Conservation (phyloP, 257 asterid genomes). For the Solanum piurae region DNA sequence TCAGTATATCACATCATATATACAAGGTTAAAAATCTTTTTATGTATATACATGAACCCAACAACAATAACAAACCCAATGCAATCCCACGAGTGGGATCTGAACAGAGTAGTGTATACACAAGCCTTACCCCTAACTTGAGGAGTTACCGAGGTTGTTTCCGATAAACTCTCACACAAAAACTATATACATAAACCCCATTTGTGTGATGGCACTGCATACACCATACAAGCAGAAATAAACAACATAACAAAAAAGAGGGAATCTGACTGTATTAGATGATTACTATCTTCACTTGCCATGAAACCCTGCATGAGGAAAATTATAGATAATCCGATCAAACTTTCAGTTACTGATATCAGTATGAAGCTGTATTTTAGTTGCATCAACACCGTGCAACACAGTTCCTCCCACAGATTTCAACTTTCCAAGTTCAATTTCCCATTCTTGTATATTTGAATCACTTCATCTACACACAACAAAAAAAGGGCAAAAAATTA, state of each 20-base stretch:
- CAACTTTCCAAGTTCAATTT: slow-evolving; percentile 19
- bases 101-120: too few species aligned
- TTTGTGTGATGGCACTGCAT: not conserved
- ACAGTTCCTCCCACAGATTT: slow-evolving; percentile 25
- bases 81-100: not conserved
- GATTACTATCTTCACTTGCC: slow-evolving; percentile 26
- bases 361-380: slow-evolving; percentile 18
- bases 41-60: not conserved
- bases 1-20: not conserved
- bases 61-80: not conserved
- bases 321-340: slow-evolving; percentile 47
- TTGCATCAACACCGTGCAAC: slow-evolving; percentile 49
- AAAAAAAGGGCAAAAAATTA: not conserved
- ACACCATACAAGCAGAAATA: not conserved
- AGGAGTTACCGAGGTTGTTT: not conserved
- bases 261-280: slow-evolving; percentile 18
- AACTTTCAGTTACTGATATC: slow-evolving; percentile 25
- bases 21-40: not conserved
- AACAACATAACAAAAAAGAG: not conserved
- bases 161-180: not conserved
- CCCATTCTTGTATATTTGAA: slow-evolving; percentile 41
- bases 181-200: not conserved
- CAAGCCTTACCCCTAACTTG: not conserved
- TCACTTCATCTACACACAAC: slow-evolving; percentile 27
- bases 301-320: slow-evolving; percentile 67